phyloP scores from a whole-genome alignment of 192 early-diverging fungal genomes.

The Bifiguratus adelaidae region DNA sequence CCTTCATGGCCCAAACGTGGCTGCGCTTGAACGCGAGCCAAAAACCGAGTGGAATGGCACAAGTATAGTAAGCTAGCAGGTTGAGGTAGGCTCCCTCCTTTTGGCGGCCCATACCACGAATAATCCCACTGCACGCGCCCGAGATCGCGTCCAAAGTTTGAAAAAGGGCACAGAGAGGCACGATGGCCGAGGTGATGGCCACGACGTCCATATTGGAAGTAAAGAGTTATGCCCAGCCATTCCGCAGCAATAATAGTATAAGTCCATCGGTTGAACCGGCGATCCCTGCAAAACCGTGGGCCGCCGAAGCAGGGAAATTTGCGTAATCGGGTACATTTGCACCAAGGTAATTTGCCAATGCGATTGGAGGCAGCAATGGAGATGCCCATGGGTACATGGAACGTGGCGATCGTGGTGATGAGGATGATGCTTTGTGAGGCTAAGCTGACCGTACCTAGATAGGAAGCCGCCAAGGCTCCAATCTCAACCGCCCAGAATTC shows the following conservation, averaged over 20 bases:
- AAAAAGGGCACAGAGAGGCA: constrained; percentile 71
- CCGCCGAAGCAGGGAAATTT: constrained; percentile 36
- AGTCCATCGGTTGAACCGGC: constrained; percentile 37
- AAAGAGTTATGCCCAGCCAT: constrained; percentile 50
- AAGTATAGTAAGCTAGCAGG: constrained; percentile 37
- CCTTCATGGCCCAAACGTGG: constrained; percentile 30
- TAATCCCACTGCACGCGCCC: constrained; percentile 34
- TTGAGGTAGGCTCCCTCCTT: constrained; percentile 39
- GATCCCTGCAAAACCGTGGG: constrained; percentile 28
- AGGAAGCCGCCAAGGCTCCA: constrained; percentile 53
- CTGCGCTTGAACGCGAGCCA: constrained; percentile 30
- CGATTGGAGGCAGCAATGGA: constrained; percentile 41
- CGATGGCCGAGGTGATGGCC: constrained; percentile 46
- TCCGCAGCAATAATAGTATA: constrained; percentile 34
- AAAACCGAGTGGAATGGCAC: constrained; percentile 45
- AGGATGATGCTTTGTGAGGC: constrained; percentile 47
- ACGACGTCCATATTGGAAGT: constrained; percentile 61
- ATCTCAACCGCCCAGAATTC: constrained; percentile 61
- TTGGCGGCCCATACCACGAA: constrained; percentile 43
- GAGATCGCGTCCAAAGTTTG: constrained; percentile 39
- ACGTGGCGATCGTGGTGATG: constrained; percentile 36
- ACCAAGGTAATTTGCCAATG: constrained; percentile 46
- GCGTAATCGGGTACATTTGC: constrained; percentile 31
- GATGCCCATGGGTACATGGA: constrained; percentile 41
- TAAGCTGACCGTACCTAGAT: constrained; percentile 42